Base-by-base conservation (phyloP, 352 stramenopile genomes). In the Globisporangium spiculum region DNA sequence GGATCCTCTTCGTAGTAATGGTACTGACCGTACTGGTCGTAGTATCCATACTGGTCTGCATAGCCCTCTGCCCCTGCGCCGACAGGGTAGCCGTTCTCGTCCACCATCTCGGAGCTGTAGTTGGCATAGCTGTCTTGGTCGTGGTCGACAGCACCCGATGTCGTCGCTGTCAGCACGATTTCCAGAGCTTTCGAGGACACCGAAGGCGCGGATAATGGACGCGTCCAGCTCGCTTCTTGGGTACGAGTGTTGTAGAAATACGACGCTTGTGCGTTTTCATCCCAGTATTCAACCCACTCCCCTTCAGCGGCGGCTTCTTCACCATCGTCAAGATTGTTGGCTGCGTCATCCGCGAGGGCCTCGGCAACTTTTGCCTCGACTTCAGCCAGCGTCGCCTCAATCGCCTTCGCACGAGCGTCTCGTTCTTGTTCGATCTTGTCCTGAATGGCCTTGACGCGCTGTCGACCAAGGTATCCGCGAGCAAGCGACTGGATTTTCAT, bases 211-310 rank as follows among this genome's bases (percentile, higher is more conserved):
- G 78, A 78, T 8, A 83, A 68, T 7, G 85, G 85, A 3, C 85
- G 80, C 63, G 86, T 94, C 89, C 89, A 96, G 63, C 81, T 94
- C 55, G 88, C 89, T 71, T 96, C 89, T 60, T 97, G 88, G 1
- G 90, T 97, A 7, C 81, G 79, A 34, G 89, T 91, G 66, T 96
- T 96, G 81, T 92, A 97, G 69, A 90, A 97, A 67, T 97, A 97
- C 46, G 82, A 94, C 20, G 90, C 88, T 44, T 94, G 87, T 2
- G 87, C 87, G 56, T 88, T 96, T 44, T 97, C 90, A 70, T 97
- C 90, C 90, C 88, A 96, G 71, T 96, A 96, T 67, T 97, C 87
- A 66, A 95, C 85, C 90, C 90, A 97, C 54, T 96, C 85, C 6
- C 91, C 84, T 26, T 67, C 80, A 4, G 58, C 50, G 12, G 68